These are phyloP conservation scores for Calonectria naviculata DNA, from an alignment of 2,329 filamentous ascomycete genomes.

Conservation along the genomic window DNA sequence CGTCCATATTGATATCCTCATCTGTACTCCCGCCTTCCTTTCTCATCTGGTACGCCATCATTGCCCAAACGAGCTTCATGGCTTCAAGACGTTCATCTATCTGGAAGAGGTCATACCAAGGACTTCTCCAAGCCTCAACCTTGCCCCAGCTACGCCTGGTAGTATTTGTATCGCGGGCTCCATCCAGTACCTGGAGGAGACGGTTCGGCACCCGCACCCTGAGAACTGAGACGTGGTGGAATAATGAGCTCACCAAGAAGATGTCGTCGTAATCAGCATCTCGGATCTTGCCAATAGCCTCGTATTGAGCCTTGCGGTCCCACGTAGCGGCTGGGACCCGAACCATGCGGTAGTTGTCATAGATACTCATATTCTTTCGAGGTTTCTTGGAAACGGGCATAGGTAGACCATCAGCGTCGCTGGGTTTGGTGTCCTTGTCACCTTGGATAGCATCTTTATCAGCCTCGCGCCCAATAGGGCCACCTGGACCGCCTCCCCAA, in stretches of 20 bases:
- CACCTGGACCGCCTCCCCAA: conserved; percentile 73
- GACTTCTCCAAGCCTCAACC: conserved; percentile 67
- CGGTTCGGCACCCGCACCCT: conserved; percentile 67
- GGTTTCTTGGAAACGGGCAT: conserved; percentile 56
- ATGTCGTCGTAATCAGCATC: conserved; percentile 68
- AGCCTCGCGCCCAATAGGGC: conserved; percentile 71
- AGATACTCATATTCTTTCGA: conserved; percentile 67
- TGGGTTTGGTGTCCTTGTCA: conserved; percentile 55
- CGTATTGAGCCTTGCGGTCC: conserved; percentile 70
- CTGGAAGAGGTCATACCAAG: conserved; percentile 71
- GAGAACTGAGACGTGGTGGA: conserved; percentile 70
- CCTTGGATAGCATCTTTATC: conserved; percentile 59
- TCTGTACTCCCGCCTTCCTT: conserved; percentile 39
- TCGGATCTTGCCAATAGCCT: conserved; percentile 63
- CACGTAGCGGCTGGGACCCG: conserved; percentile 67
- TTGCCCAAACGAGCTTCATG: conserved; percentile 67
- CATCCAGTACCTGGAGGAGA: conserved; percentile 65
- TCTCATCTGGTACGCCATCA: conserved; percentile 72
- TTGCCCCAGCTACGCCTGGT: conserved; percentile 59
- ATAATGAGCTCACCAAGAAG: conserved; percentile 69
- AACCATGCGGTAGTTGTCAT: conserved; percentile 73
- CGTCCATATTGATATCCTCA: conserved; percentile 43
- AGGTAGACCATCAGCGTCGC: conserved; percentile 37
- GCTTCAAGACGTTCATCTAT: conserved; percentile 65
- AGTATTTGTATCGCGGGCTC: conserved; percentile 49